Conservation (phyloP, 345 rosid genomes). For the Euclidium syriacum region DNA sequence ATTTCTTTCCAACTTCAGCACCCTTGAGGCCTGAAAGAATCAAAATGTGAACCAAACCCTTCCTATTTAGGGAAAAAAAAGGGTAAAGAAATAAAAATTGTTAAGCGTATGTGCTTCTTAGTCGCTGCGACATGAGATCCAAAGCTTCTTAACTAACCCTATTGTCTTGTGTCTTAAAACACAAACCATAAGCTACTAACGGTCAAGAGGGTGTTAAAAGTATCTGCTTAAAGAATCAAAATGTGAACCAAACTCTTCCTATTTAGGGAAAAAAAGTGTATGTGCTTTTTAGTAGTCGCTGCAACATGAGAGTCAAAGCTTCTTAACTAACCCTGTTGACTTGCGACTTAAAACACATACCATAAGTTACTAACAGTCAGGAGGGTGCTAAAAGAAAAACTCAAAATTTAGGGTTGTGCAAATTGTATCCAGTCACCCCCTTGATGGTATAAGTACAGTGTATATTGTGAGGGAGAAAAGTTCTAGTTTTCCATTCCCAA, state of each 20-base stretch:
- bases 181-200: background rate
- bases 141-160: background rate
- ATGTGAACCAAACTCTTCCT: background rate
- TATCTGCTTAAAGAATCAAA: slow-evolving; percentile 33
- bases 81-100: background rate
- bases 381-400: slow-evolving; percentile 3
- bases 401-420: background rate
- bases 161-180: background rate
- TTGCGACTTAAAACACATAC: background rate
- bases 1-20: slow-evolving; percentile 82
- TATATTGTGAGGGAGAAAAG: background rate
- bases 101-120: background rate
- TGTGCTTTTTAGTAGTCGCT: background rate
- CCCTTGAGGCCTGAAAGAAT: slow-evolving; percentile 70
- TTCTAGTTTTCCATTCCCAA: background rate
- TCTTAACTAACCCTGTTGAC: background rate
- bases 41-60: slow-evolving; percentile 1
- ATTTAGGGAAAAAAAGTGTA: background rate
- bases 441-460: background rate
- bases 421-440: background rate
- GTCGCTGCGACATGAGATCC: background rate
- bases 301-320: slow-evolving; percentile 7
- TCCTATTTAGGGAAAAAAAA: background rate
- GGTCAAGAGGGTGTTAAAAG: background rate
- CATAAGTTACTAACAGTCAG: background rate